These are phyloP conservation scores for Anisodus tanguticus DNA, from an alignment of 257 asterid genomes.

Conservation along the genomic window DNA sequence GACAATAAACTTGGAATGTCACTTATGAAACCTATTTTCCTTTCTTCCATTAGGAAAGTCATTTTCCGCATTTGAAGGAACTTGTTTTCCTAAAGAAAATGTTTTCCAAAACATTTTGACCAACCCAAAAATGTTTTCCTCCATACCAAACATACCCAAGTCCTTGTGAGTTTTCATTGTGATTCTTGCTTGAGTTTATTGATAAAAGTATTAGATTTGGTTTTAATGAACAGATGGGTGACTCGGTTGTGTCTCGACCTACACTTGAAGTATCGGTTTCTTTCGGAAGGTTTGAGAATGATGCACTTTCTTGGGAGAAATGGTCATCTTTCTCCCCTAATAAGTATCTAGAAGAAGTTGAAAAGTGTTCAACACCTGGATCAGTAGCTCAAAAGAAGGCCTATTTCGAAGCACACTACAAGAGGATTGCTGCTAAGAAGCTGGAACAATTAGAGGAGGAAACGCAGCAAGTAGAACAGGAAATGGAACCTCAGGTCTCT, in stretches of 20 bases:
- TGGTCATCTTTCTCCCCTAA: conserved; percentile 95
- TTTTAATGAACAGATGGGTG: conserved; percentile 74
- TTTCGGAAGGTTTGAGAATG: conserved; percentile 84
- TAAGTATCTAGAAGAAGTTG: conserved; percentile 94
- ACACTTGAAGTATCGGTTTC: conserved; percentile 85
- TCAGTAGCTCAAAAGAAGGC: conserved; percentile 64
- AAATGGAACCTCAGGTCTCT: conserved; percentile 29
- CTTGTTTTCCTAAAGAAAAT: too few species aligned
- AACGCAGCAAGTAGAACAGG: conserved; percentile 29
- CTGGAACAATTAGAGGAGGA: conserved; percentile 77
- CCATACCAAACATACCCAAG: too few species aligned
- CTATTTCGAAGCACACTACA: too few species aligned
- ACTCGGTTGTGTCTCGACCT: conserved; percentile 52
- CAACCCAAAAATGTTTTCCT: too few species aligned
- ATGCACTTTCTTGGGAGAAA: conserved; percentile 92
- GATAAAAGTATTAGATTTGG: conserved; percentile 35
- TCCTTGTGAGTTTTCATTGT: conserved; percentile 33
- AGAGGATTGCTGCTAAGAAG: background rate
- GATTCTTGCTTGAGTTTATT: conserved; percentile 32
- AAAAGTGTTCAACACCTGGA: conserved; percentile 83
- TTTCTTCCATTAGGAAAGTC: too few species aligned
- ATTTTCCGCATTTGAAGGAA: too few species aligned
- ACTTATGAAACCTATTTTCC: too few species aligned
- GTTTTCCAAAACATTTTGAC: too few species aligned
- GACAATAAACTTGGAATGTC: too few species aligned